A percentile compares a stretch with the other conserved stretches of the same genome.
Evolutionary conservation across 257 asterid species (phyloP).

Genomic region (Solanum lycopersicoides): DNA sequence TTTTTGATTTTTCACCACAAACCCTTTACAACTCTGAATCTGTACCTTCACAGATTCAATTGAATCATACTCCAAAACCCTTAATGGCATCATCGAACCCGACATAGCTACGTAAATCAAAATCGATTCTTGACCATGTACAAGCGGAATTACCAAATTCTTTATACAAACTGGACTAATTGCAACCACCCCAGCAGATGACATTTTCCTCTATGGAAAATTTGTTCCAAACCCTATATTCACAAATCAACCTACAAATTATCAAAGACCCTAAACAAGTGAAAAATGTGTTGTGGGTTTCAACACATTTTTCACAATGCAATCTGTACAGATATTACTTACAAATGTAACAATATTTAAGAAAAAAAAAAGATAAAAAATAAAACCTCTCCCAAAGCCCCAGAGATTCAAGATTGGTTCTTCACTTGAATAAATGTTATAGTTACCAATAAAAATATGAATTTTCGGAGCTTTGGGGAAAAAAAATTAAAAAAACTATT

Average conservation of each 20-base stretch:
- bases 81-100: constrained; percentile 57
- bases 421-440: not conserved
- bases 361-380: not conserved
- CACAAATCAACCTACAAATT: constrained; percentile 1
- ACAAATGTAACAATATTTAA: not conserved
- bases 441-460: not conserved
- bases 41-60: constrained; percentile 15
- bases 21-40: constrained; percentile 18
- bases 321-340: not conserved
- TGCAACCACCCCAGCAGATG: constrained; percentile 65
- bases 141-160: constrained; percentile 24
- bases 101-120: constrained; percentile 44
- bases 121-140: constrained; percentile 47
- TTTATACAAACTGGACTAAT: constrained; percentile 36
- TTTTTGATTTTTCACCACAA: constrained; percentile 32
- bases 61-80: constrained; percentile 50
- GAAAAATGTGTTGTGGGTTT: not conserved
- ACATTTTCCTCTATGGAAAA: constrained; percentile 22
- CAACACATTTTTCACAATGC: constrained; percentile 3
- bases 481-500: not conserved
- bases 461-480: not conserved
- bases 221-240: constrained; percentile 11
- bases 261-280: constrained; percentile 3
- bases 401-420: constrained; percentile 36
- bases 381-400: constrained; percentile 26